Evolutionary conservation across 1,284 basidiomycete genomes (phyloP).

Genomic region (Testicularia cyperi): DNA sequence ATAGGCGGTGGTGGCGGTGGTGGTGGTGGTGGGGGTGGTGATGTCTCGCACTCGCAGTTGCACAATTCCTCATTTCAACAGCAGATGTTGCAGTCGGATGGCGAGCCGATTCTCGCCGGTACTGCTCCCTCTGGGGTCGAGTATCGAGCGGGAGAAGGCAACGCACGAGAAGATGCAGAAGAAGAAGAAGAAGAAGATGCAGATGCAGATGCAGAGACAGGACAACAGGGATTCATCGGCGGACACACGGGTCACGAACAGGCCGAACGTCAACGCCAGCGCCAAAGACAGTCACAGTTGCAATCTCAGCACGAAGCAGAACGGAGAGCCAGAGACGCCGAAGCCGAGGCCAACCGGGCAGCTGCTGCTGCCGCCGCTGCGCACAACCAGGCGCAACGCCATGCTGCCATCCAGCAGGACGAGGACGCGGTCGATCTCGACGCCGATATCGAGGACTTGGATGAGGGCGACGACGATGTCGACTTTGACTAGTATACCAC

Average conservation of each 20-base stretch:
- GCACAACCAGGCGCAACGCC: conserved; percentile 19
- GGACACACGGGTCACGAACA: conserved; percentile 29
- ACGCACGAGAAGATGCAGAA: too few species aligned
- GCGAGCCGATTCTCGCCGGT: too few species aligned
- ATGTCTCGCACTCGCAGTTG: background rate
- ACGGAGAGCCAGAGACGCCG: conserved; percentile 26
- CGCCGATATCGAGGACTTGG: conserved; percentile 47
- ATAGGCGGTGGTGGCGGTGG: conserved; percentile 6
- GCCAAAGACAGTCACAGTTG: too few species aligned
- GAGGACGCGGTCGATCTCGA: conserved; percentile 43
- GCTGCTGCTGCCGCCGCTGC: conserved; percentile 24
- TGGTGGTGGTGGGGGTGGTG: background rate
- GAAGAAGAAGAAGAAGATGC: background rate
- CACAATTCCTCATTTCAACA: too few species aligned
- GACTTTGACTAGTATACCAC: conserved; percentile 38
- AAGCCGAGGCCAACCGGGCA: conserved; percentile 21
- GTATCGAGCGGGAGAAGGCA: too few species aligned
- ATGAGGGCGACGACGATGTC: conserved; percentile 37
- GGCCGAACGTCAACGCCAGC: conserved; percentile 19
- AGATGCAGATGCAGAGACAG: background rate
- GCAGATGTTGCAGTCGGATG: too few species aligned
- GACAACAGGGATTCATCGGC: conserved; percentile 7
- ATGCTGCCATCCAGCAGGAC: conserved; percentile 31
- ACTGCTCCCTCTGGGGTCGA: too few species aligned
- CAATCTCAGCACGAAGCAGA: conserved; percentile 22